Evolutionary conservation across 768 basidiomycete species (phyloP).

Genomic region (Mycena latifolia): DNA sequence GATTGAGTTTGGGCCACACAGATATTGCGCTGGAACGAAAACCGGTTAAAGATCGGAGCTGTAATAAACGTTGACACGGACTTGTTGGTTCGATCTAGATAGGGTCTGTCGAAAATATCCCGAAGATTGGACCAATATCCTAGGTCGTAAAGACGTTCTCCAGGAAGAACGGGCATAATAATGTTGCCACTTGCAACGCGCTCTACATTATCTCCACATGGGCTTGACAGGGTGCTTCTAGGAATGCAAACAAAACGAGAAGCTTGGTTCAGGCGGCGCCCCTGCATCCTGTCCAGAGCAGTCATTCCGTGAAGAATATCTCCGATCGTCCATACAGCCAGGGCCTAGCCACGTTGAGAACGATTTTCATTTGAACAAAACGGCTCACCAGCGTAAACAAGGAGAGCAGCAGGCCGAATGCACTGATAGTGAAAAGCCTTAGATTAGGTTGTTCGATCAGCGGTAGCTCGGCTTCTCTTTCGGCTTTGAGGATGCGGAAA

Average conservation of each 20-base stretch:
- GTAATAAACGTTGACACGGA: constrained; percentile 22
- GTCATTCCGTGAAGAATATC: constrained; percentile 50
- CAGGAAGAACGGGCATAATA: constrained; percentile 38
- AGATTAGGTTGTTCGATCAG: constrained; percentile 54
- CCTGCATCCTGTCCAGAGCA: constrained; percentile 45
- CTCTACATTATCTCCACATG: not conserved
- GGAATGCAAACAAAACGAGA: constrained; percentile 44
- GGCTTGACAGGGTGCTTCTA: no score
- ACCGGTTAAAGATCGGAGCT: not conserved
- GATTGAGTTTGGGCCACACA: constrained; percentile 55
- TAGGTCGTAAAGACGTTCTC: constrained; percentile 54
- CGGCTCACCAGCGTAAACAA: constrained; percentile 49
- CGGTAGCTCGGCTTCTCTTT: constrained; percentile 35
- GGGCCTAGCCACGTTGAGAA: constrained; percentile 35
- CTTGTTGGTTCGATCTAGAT: not conserved
- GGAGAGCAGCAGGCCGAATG: constrained; percentile 46
- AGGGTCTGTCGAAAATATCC: constrained; percentile 36
- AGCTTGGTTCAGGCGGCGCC: constrained; percentile 6
- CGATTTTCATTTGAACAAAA: not conserved
- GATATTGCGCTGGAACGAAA: constrained; percentile 37
- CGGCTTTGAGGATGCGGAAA: constrained; percentile 43
- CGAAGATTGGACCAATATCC: constrained; percentile 47
- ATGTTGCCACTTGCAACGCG: constrained; percentile 5
- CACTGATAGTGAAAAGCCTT: constrained; percentile 43
- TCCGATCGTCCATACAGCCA: constrained; percentile 44